Evolutionary conservation across 2,329 filamentous ascomycete species (phyloP).

Genomic region (Calonectria henricotiae): DNA sequence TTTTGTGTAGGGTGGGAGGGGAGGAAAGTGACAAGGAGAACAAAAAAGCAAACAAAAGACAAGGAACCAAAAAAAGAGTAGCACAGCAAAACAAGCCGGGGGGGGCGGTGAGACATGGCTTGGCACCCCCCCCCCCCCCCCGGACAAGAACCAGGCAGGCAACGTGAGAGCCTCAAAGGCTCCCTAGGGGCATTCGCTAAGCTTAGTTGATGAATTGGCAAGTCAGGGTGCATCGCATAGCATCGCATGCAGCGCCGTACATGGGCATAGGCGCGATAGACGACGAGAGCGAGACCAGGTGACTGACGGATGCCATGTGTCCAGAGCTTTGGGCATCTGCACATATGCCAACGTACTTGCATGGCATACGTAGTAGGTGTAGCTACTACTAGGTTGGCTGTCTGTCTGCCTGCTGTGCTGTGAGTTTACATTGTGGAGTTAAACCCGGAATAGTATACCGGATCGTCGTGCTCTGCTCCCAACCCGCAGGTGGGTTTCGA

Average conservation of each 20-base stretch:
- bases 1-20: too few relatives aligned
- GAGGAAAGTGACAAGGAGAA: too few relatives aligned
- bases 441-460: slow-evolving; percentile 5
- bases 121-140: neutral
- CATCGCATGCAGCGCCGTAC: slow-evolving; percentile 9
- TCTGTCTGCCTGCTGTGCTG: neutral
- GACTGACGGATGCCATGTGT: slow-evolving; percentile 22
- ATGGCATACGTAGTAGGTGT: slow-evolving; percentile 10
- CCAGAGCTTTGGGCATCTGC: slow-evolving; percentile 7
- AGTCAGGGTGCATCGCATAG: neutral
- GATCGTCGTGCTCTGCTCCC: slow-evolving; percentile 9
- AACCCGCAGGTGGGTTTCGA: slow-evolving; percentile 17
- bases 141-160: slow-evolving; percentile 5
- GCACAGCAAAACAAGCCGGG: too few relatives aligned
- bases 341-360: slow-evolving; percentile 18
- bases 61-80: too few relatives aligned
- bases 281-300: slow-evolving; percentile 24
- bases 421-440: slow-evolving; percentile 15
- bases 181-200: neutral
- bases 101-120: too few relatives aligned
- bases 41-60: too few relatives aligned
- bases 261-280: slow-evolving; percentile 33
- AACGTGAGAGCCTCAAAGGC: slow-evolving; percentile 15
- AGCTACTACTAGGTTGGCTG: too few relatives aligned
- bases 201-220: slow-evolving; percentile 18